Conservation (phyloP, 345 rosid genomes). For the Hibiscus trionum region DNA sequence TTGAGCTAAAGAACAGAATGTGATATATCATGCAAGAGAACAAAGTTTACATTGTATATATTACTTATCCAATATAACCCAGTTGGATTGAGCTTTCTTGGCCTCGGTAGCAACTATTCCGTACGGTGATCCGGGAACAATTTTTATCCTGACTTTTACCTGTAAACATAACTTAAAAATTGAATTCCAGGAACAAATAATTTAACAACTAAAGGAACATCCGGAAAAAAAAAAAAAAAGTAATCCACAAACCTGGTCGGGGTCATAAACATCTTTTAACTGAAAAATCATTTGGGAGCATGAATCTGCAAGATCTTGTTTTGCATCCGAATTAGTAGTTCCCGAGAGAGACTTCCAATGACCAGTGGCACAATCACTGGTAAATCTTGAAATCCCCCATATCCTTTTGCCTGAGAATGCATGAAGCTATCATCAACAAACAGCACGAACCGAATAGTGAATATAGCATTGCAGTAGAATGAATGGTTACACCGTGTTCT, state of each 20-base stretch:
- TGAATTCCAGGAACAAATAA: conserved; percentile 2
- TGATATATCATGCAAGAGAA: conserved; percentile 13
- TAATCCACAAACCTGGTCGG: conserved; percentile 53
- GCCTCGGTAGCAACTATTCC: conserved; percentile 88
- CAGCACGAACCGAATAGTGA: background rate
- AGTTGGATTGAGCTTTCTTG: conserved; percentile 65
- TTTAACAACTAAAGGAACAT: conserved; percentile 5
- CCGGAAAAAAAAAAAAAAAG: background rate
- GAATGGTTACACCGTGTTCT: too few relatives aligned
- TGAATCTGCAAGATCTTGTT: conserved; percentile 66
- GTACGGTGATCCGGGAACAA: conserved; percentile 56
- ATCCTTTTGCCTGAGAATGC: conserved; percentile 57
- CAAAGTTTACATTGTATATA: conserved; percentile 14
- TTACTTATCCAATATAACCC: conserved; percentile 96
- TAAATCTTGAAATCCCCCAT: conserved; percentile 81
- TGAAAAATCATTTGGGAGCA: conserved; percentile 91
- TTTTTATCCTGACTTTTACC: conserved; percentile 83
- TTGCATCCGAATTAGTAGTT: conserved; percentile 49
- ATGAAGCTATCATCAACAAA: conserved; percentile 11
- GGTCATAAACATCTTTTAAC: conserved; percentile 83
- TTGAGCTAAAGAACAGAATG: conserved; percentile 6
- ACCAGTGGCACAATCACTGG: conserved; percentile 78
- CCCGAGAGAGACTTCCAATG: conserved; percentile 56
- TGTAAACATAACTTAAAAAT: conserved; percentile 21
- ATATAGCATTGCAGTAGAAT: too few relatives aligned